A percentile compares a stretch with the other conserved stretches of the same genome.
phyloP scores from a whole-genome alignment of 2,329 filamentous ascomycete genomes.

The Ophioceras dolichostomum region DNA sequence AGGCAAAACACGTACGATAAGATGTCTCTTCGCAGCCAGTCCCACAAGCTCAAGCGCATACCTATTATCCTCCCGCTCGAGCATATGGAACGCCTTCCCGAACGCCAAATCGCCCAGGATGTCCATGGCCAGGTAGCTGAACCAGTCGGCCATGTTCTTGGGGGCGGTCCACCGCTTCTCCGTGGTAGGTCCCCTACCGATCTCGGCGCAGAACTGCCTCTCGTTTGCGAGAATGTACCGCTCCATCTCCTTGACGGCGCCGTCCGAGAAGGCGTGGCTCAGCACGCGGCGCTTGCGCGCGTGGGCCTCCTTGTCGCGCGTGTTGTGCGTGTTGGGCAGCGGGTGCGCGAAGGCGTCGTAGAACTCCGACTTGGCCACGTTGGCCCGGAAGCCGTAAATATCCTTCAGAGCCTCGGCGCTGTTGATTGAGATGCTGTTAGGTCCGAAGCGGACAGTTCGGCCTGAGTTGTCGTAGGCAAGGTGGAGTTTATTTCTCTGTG shows the following conservation, averaged over 20 bases:
- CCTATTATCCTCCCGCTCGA: conserved; percentile 45
- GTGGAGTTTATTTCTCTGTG: no score
- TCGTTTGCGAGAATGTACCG: conserved; percentile 53
- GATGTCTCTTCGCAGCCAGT: conserved; percentile 54
- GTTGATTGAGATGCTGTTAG: conserved; percentile 70
- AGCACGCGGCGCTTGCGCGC: conserved; percentile 60
- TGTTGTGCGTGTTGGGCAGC: conserved; percentile 61
- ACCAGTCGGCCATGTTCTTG: conserved; percentile 52
- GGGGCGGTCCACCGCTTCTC: conserved; percentile 46
- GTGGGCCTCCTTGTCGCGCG: conserved; percentile 55
- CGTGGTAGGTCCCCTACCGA: conserved; percentile 28
- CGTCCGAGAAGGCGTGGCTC: conserved; percentile 59
- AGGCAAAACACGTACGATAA: conserved; percentile 58
- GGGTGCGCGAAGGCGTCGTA: conserved; percentile 64
- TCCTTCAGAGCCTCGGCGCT: conserved; percentile 53
- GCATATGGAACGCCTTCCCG: conserved; percentile 50
- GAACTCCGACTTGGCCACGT: conserved; percentile 57
- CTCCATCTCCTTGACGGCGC: conserved; percentile 56
- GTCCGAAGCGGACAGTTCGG: conserved; percentile 62
- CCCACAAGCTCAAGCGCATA: conserved; percentile 57
- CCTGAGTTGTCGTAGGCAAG: conserved; percentile 27
- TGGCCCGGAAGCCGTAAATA: conserved; percentile 52
- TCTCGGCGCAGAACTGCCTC: conserved; percentile 50
- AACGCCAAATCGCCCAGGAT: conserved; percentile 49
- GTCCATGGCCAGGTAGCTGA: conserved; percentile 50